These are phyloP conservation scores for Neurospora tetraspora DNA, from an alignment of 495 filamentous ascomycete genomes.

Conservation along the genomic window DNA sequence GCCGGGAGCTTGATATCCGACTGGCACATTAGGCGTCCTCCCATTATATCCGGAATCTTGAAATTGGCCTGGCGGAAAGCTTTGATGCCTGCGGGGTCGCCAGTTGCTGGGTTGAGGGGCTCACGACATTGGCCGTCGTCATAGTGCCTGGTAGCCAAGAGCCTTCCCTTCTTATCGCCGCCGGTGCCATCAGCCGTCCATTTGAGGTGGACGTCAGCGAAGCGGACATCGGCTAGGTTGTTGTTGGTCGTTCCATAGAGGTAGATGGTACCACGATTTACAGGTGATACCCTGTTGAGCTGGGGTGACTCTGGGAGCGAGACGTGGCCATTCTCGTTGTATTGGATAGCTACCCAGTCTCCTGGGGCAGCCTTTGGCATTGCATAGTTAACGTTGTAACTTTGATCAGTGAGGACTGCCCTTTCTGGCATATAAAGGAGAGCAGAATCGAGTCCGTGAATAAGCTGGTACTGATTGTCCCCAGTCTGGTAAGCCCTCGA, in stretches of 20 bases:
- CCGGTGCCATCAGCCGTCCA: conserved; percentile 73
- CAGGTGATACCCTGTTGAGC: conserved; percentile 37
- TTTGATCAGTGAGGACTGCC: conserved; percentile 31
- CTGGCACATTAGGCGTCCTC: conserved; percentile 61
- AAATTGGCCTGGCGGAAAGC: conserved; percentile 35
- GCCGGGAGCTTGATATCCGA: conserved; percentile 60
- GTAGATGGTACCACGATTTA: conserved; percentile 64
- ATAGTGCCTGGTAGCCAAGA: conserved; percentile 63
- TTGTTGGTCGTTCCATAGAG: conserved; percentile 68
- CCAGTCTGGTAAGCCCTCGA: conserved; percentile 51
- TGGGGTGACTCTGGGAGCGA: conserved; percentile 47
- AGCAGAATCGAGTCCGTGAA: background rate
- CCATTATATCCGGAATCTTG: conserved; percentile 20
- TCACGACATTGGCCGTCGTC: conserved; percentile 85
- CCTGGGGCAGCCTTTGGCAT: conserved; percentile 58
- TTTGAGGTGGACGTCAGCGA: conserved; percentile 55
- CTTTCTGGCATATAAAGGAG: background rate
- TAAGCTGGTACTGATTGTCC: conserved; percentile 30
- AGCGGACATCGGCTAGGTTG: conserved; percentile 41
- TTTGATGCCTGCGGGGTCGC: conserved; percentile 37
- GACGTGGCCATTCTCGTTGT: conserved; percentile 84
- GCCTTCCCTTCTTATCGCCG: conserved; percentile 60
- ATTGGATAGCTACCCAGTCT: conserved; percentile 59
- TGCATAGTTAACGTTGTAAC: too few relatives aligned
- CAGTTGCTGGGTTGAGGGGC: conserved; percentile 21